These are phyloP conservation scores for Brassica carinata DNA, from an alignment of 345 rosid species.

Conservation along the genomic window DNA sequence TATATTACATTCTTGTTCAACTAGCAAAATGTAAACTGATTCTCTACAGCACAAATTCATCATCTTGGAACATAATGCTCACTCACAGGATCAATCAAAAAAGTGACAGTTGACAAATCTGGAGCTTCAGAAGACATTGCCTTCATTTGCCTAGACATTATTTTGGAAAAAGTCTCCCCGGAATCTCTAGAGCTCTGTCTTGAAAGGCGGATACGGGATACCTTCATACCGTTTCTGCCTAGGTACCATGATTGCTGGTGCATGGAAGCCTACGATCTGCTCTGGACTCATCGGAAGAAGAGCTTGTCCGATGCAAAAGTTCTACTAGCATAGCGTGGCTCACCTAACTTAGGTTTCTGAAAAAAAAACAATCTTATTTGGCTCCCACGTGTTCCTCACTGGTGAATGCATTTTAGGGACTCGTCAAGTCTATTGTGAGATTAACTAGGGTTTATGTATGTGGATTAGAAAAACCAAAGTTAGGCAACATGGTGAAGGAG, in stretches of 20 bases:
- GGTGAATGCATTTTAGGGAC: too few species aligned
- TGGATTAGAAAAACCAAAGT: too few species aligned
- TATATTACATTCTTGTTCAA: not conserved
- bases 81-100: conserved; percentile 40
- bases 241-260: conserved; percentile 34
- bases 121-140: conserved; percentile 42
- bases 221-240: conserved; percentile 45
- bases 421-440: too few species aligned
- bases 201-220: too few species aligned
- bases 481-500: conserved; percentile 10
- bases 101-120: conserved; percentile 43
- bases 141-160: conserved; percentile 66
- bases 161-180: conserved; percentile 58
- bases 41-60: conserved; percentile 30
- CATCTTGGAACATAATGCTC: conserved; percentile 39
- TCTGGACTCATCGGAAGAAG: conserved; percentile 51
- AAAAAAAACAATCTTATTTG: conserved; percentile 72
- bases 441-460: too few species aligned
- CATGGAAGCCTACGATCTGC: conserved; percentile 56
- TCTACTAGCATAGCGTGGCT: conserved; percentile 48
- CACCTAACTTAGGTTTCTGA: conserved; percentile 81
- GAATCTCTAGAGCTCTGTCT: conserved; percentile 24
- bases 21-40: not conserved
- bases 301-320: conserved; percentile 48
- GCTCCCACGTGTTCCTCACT: conserved; percentile 2